These are phyloP conservation scores for Hypoxylon rubiginosum DNA, from an alignment of 2,329 filamentous ascomycete species.

Conservation along the genomic window DNA sequence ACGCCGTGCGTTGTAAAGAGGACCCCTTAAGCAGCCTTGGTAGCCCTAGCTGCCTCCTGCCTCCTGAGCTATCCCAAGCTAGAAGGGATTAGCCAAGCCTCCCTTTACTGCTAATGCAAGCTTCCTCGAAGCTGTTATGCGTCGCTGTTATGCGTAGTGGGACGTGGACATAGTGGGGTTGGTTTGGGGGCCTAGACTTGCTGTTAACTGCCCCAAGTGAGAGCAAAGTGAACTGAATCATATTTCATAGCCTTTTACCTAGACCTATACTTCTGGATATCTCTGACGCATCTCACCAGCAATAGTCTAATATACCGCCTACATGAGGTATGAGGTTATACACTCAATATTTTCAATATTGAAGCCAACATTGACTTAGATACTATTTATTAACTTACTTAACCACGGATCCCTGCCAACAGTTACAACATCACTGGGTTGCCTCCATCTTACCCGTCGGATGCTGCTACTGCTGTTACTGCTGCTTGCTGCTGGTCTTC, in stretches of 20 bases:
- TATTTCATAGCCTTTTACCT: background rate
- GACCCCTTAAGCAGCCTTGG: background rate
- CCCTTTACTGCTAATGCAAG: background rate
- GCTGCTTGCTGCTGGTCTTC: background rate
- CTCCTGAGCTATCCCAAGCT: background rate
- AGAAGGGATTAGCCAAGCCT: constrained; percentile 2
- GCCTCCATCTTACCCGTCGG: constrained; percentile 4
- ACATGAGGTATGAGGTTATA: too few relatives aligned
- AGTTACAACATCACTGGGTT: background rate
- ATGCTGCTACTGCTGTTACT: background rate
- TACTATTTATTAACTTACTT: too few relatives aligned
- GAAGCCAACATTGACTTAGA: too few relatives aligned
- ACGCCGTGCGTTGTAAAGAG: constrained; percentile 1
- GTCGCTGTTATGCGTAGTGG: background rate
- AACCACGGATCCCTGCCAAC: constrained; percentile 11
- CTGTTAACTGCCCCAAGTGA: background rate
- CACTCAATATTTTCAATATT: too few relatives aligned
- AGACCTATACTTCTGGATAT: background rate
- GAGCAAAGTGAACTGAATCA: background rate
- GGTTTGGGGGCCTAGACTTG: constrained; percentile 13
- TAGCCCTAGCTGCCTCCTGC: constrained; percentile 3
- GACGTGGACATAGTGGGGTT: constrained; percentile 7
- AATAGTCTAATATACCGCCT: too few relatives aligned
- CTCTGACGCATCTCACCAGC: background rate
- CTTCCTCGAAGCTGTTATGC: background rate